Percentiles rank a stretch among this genome's conserved stretches.
phyloP scores from a whole-genome alignment of 495 filamentous ascomycete genomes.

The Penicillium tannophilum region DNA sequence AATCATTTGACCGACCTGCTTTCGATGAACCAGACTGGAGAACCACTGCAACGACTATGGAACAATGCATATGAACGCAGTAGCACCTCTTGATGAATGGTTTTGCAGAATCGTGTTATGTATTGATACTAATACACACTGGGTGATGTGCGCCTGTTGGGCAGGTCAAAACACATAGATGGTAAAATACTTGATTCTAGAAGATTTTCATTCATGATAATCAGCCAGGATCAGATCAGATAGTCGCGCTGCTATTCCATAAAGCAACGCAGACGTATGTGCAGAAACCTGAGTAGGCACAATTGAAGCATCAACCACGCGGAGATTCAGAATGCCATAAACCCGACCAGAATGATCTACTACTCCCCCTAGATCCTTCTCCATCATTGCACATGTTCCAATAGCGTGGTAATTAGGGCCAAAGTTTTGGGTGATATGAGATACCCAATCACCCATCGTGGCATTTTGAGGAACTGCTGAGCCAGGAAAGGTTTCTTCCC shows the following conservation, averaged over 20 bases:
- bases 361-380: conserved; percentile 42
- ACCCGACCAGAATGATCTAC: conserved; percentile 28
- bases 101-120: too few species aligned
- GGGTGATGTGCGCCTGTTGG: background rate
- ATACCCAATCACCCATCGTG: conserved; percentile 46
- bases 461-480: conserved; percentile 41
- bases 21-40: too few species aligned
- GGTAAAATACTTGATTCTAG: background rate
- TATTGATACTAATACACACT: too few species aligned
- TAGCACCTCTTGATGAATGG: too few species aligned
- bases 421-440: conserved; percentile 9
- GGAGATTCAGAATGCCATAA: background rate
- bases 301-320: conserved; percentile 44
- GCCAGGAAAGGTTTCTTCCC: conserved; percentile 20
- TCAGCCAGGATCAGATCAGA: conserved; percentile 11
- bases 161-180: background rate
- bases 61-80: too few species aligned
- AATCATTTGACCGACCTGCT: too few species aligned
- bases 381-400: conserved; percentile 48
- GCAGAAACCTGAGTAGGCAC: conserved; percentile 30
- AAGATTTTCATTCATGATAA: background rate
- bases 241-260: conserved; percentile 46
- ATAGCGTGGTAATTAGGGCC: conserved; percentile 41
- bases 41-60: too few species aligned
- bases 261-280: conserved; percentile 25